These are phyloP conservation scores for Perkinsus olseni DNA, from an alignment of 169 alveolate genomes.

Conservation along the genomic window DNA sequence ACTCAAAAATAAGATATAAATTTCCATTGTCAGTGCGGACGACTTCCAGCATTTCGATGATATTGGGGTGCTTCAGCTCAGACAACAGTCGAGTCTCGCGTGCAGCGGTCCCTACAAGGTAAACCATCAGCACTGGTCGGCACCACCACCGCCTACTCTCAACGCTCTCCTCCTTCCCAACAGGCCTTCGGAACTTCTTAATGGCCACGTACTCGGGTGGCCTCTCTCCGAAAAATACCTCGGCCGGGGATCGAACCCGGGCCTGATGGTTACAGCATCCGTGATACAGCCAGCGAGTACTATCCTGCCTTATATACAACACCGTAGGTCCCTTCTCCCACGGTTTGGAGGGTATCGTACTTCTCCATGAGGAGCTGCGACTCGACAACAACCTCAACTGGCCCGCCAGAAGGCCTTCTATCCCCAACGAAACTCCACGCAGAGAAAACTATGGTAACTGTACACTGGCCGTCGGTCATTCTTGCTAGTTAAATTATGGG, in stretches of 20 bases:
- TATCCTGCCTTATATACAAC: slow-evolving; percentile 91
- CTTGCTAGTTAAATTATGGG: no score
- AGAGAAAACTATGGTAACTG: no score
- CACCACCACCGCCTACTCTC: not conserved
- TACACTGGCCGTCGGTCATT: no score
- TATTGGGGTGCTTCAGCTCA: slow-evolving; percentile 96
- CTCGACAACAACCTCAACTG: no score
- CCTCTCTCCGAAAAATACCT: no score
- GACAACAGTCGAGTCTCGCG: slow-evolving; percentile 92
- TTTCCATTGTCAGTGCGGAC: slow-evolving; percentile 11
- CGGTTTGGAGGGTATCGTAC: slow-evolving; percentile 87
- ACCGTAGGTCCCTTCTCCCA: slow-evolving; percentile 99
- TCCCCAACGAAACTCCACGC: no score
- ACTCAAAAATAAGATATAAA: not conserved
- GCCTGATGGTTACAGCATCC: no score
- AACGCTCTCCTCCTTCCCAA: slow-evolving; percentile 93
- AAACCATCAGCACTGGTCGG: not conserved
- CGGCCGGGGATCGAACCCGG: no score
- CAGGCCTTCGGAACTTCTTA: slow-evolving; percentile 88
- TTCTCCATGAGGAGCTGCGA: slow-evolving; percentile 69
- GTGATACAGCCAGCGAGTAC: no score
- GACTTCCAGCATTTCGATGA: slow-evolving; percentile 73
- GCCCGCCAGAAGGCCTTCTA: no score
- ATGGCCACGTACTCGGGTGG: slow-evolving; percentile 90
- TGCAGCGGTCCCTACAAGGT: slow-evolving; percentile 76